phyloP scores from a whole-genome alignment of 805 yeast genomes.

The Nakazawaea laoshanensis region DNA sequence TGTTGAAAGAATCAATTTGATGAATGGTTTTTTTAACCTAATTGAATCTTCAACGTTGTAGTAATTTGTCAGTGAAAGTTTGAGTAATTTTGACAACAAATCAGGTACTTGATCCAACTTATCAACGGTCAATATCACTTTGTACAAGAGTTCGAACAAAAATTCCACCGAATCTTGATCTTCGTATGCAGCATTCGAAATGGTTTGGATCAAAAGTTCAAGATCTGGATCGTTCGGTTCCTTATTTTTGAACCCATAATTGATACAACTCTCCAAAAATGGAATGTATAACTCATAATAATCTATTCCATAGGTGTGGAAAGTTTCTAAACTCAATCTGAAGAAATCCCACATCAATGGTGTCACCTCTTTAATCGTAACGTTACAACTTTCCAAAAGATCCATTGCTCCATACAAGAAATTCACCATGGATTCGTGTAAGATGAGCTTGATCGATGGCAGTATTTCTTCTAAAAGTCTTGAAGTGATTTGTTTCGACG shows the following conservation, averaged over 20 bases:
- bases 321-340: slow-evolving; percentile 31
- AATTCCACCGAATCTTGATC: slow-evolving; percentile 13
- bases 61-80: slow-evolving; percentile 2
- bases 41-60: slow-evolving; percentile 14
- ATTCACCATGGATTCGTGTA: slow-evolving; percentile 59
- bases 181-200: slow-evolving; percentile 14
- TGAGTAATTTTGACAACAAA: slow-evolving; percentile 32
- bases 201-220: slow-evolving; percentile 19
- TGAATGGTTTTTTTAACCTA: slow-evolving; percentile 18
- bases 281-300: slow-evolving; percentile 39
- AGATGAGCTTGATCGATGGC: slow-evolving; percentile 63
- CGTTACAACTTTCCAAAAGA: slow-evolving; percentile 56
- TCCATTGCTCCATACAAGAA: slow-evolving; percentile 74
- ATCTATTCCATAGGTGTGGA: slow-evolving; percentile 44
- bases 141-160: slow-evolving; percentile 14
- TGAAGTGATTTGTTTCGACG: slow-evolving; percentile 55
- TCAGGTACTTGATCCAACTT: slow-evolving; percentile 37
- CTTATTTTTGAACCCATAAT: slow-evolving; percentile 29
- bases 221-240: slow-evolving; percentile 13
- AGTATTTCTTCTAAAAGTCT: slow-evolving; percentile 58
- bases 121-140: slow-evolving; percentile 19
- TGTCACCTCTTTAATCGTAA: slow-evolving; percentile 39
- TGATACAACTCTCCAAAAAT: slow-evolving; percentile 39
- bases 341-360: slow-evolving; percentile 39
- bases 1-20: slow-evolving; percentile 33